Base-by-base conservation (phyloP, 179 eudicot genomes). In the Drosera spatulata region DNA sequence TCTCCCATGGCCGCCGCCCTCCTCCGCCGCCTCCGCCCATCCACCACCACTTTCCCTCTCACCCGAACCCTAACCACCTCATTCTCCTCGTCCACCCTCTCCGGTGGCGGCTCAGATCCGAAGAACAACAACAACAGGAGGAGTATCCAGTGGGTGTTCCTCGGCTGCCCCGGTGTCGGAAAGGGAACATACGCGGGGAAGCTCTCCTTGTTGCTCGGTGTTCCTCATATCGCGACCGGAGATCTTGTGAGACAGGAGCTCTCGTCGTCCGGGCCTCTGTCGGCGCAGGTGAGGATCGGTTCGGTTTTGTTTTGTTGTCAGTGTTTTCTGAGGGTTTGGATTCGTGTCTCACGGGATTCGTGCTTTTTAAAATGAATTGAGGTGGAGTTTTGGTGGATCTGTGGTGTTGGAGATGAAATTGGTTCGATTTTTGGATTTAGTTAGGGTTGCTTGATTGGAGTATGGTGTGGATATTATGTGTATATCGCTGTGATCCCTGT, bases 181-280 rank as follows among this genome's bases (percentile, higher is more conserved):
- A 84, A 84, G 47, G 89, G 89, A 2, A 84, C 86, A 3, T 84
- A 79, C 58, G 86, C 86, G n/a, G 73, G 86, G 60, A 76, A 86
- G 12, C 79, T 84, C 39, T 81, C 80, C 0, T 44, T 61, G 4
- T 82, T 74, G 10, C 80, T 84, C 47, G 86, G 80, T 10, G 89
- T 84, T n/a, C 86, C 89, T 52, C 89, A 84, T 60, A 84, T 84
- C 65, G 86, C 89, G 55, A 84, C 89, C 56, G 89, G 89, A 14
- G 89, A 84, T 68, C 89, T 84, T n/a, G 86, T 84, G 13, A 82
- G 89, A 2, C 72, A 84, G 4, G 86, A 81, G 76, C 81, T 84
- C 50, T 41, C 69, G 7, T 72, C 82, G 6, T 50, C 61, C 40
- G 83, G 86, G 0, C 84, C 84, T 12, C 75, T 85, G 10, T 79